phyloP scores from a whole-genome alignment of 371 early-diverging fungal species.

The Zychaea mexicana region DNA sequence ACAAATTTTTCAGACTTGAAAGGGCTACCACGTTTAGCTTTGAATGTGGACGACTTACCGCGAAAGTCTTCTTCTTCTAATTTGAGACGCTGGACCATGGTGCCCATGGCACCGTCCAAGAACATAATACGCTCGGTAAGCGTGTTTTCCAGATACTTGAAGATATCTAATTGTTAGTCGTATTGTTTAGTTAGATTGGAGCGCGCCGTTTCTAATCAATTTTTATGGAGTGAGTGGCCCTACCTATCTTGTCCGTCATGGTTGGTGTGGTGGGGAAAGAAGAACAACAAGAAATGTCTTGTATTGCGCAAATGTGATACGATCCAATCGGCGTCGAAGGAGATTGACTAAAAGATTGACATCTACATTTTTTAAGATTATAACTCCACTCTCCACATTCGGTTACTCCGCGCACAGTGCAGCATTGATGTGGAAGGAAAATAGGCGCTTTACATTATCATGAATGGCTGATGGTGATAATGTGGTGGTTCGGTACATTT shows the following conservation, averaged over 20 bases:
- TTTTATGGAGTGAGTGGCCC: no score
- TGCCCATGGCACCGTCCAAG: conserved; percentile 95
- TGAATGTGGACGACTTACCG: no score
- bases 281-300: neutral
- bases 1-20: no score
- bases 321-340: no score
- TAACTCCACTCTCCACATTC: neutral
- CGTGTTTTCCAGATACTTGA: conserved; percentile 74
- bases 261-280: neutral
- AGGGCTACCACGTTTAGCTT: no score
- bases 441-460: no score
- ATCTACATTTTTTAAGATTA: neutral
- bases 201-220: neutral
- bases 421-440: no score
- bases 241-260: neutral
- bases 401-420: no score
- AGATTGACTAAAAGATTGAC: no score
- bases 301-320: neutral
- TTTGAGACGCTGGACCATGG: conserved; percentile 86
- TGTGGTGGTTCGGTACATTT: no score
- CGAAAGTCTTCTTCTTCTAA: conserved; percentile 86
- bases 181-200: no score
- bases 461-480: no score
- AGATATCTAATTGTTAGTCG: conserved; percentile 39
- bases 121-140: conserved; percentile 87